phyloP scores from a whole-genome alignment of 2,329 filamentous ascomycete genomes.

The Capronia americana region DNA sequence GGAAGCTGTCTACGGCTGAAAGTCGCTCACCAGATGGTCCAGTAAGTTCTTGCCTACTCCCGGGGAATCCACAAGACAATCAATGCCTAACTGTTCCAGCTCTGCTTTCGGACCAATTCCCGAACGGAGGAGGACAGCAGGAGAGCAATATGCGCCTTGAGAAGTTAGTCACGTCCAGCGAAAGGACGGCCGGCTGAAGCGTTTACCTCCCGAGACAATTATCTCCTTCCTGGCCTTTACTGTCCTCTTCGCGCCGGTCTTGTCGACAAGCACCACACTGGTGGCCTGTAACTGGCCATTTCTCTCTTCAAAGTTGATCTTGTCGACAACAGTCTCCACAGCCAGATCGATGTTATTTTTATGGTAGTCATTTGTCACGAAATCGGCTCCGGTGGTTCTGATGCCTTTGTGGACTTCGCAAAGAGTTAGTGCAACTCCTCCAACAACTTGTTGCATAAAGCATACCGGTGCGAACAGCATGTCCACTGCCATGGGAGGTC shows the following conservation, averaged over 20 bases:
- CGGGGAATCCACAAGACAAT: constrained; percentile 53
- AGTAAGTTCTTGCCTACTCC: constrained; percentile 62
- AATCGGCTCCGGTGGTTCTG: constrained; percentile 62
- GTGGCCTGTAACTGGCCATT: constrained; percentile 32
- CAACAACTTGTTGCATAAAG: background rate
- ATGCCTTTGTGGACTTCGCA: constrained; percentile 55
- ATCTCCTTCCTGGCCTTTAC: constrained; percentile 54
- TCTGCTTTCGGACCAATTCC: constrained; percentile 58
- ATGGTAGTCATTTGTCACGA: constrained; percentile 53
- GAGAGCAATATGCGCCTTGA: constrained; percentile 57
- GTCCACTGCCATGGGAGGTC: constrained; percentile 62
- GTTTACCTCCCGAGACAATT: constrained; percentile 46
- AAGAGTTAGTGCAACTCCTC: constrained; percentile 12
- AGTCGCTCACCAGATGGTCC: constrained; percentile 56
- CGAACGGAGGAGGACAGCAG: constrained; percentile 60
- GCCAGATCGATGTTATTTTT: constrained; percentile 57
- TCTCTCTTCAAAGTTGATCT: constrained; percentile 53
- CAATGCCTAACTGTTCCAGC: constrained; percentile 52
- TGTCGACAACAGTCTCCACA: constrained; percentile 60
- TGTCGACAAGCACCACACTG: constrained; percentile 53
- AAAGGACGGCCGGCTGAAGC: constrained; percentile 26
- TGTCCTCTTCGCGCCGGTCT: constrained; percentile 48
- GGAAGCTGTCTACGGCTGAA: constrained; percentile 36
- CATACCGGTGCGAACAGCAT: constrained; percentile 56
- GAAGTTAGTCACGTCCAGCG: constrained; percentile 6